A percentile compares a stretch with the other conserved stretches of the same genome.
Evolutionary conservation across 306 rosid genomes (phyloP).

Genomic region (Trichosanthes cucumerina): DNA sequence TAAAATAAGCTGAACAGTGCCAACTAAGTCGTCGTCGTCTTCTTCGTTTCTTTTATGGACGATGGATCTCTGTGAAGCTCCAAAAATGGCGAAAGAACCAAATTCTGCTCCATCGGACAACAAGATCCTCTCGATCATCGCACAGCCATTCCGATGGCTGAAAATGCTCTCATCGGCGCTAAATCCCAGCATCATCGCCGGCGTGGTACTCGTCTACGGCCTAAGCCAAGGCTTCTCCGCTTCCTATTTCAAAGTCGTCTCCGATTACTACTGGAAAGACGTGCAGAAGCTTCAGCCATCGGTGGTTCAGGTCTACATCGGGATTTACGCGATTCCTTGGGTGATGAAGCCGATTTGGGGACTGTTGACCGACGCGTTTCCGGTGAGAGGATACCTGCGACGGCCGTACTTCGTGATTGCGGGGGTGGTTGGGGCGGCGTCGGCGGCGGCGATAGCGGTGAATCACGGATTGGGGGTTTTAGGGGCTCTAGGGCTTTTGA

Average conservation of each 20-base stretch:
- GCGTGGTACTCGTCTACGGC: constrained; percentile 42
- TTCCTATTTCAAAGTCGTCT: constrained; percentile 42
- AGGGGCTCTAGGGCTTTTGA: constrained; percentile 34
- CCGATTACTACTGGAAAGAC: constrained; percentile 79
- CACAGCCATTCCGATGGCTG: not conserved
- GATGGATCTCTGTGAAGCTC: not conserved
- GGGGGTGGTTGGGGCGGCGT: not conserved
- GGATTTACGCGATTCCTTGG: constrained; percentile 60
- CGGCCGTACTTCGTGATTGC: constrained; percentile 11
- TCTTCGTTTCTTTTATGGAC: not conserved
- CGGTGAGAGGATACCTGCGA: constrained; percentile 42
- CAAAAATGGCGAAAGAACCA: not conserved
- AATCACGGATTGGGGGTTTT: constrained; percentile 22
- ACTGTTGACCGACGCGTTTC: constrained; percentile 44
- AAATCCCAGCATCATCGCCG: constrained; percentile 12
- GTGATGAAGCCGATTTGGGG: constrained; percentile 73
- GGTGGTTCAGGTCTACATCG: constrained; percentile 36
- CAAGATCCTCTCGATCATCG: not conserved
- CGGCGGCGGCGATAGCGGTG: not conserved
- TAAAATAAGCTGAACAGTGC: not conserved
- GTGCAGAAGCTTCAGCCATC: constrained; percentile 56
- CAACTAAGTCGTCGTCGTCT: not conserved
- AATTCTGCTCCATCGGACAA: not conserved
- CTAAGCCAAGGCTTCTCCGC: constrained; percentile 55
- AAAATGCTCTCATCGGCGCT: not conserved